A percentile compares a stretch with the other conserved stretches of the same genome.
phyloP scores from a whole-genome alignment of 2,329 filamentous ascomycete species.

The Aureobasidium subglaciale region DNA sequence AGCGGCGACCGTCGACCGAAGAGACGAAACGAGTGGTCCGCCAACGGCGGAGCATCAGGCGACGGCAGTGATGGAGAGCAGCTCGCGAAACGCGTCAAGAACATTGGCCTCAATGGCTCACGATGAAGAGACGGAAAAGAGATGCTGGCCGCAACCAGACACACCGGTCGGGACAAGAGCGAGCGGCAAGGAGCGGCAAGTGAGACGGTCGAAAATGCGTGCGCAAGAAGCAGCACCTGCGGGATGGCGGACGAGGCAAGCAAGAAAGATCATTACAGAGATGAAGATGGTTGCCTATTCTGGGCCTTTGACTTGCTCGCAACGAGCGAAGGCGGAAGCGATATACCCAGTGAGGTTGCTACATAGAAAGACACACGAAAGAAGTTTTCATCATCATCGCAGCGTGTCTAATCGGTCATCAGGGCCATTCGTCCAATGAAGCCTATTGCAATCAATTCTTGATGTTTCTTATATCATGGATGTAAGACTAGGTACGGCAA shows the following conservation, averaged over 20 bases:
- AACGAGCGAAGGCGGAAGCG: neutral
- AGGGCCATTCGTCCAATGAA: too few relatives aligned
- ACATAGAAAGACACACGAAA: neutral
- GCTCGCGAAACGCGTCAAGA: conserved; percentile 26
- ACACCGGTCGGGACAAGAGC: neutral
- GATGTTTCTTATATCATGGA: too few relatives aligned
- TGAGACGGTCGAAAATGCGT: too few relatives aligned
- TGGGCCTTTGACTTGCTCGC: neutral
- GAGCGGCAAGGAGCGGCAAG: neutral
- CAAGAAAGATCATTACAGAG: neutral
- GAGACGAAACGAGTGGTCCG: conserved; percentile 17
- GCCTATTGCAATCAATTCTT: too few relatives aligned
- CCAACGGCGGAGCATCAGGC: neutral
- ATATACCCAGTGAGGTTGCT: neutral
- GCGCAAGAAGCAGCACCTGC: neutral
- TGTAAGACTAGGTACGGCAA: too few relatives aligned
- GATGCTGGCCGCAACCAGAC: neutral
- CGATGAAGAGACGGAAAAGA: neutral
- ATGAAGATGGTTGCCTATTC: neutral
- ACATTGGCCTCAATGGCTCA: conserved; percentile 17
- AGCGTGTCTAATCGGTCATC: too few relatives aligned
- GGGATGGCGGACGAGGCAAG: neutral
- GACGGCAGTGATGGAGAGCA: conserved; percentile 19
- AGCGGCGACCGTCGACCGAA: conserved; percentile 86
- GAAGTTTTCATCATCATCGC: too few relatives aligned